Evolutionary conservation across 2,329 filamentous ascomycete genomes (phyloP).

Genomic region (Penicillium griseofulvum): DNA sequence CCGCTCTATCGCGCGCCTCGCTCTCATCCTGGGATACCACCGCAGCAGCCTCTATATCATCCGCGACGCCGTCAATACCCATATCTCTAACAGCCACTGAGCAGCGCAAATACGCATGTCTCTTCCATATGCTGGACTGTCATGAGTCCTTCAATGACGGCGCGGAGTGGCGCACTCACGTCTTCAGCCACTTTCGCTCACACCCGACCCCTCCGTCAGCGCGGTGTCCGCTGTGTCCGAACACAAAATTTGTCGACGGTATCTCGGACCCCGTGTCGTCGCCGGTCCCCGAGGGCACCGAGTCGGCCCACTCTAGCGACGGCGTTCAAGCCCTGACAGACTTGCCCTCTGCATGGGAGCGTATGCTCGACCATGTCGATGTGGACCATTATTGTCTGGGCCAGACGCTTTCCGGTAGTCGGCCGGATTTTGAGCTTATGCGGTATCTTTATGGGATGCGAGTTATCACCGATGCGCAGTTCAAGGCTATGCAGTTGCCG

Average conservation of each 20-base stretch:
- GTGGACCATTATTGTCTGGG: conserved; percentile 42
- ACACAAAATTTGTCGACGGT: conserved; percentile 19
- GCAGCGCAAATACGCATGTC: conserved; percentile 33
- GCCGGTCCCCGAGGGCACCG: not conserved
- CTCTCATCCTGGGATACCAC: conserved; percentile 27
- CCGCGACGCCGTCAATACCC: conserved; percentile 4
- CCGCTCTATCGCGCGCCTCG: conserved; percentile 14
- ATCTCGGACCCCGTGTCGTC: conserved; percentile 16
- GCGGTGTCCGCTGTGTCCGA: conserved; percentile 45
- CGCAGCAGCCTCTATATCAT: conserved; percentile 8
- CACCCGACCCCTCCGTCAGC: conserved; percentile 41
- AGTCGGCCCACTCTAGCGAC: not conserved
- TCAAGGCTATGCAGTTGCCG: conserved; percentile 44
- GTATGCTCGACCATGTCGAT: conserved; percentile 44
- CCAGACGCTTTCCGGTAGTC: conserved; percentile 40
- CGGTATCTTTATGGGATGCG: conserved; percentile 44
- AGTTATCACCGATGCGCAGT: conserved; percentile 44
- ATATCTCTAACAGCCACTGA: not conserved
- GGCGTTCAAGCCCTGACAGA: not conserved
- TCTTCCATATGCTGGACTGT: conserved; percentile 49
- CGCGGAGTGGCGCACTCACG: conserved; percentile 44
- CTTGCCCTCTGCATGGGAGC: conserved; percentile 38
- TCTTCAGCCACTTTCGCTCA: conserved; percentile 46
- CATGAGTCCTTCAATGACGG: conserved; percentile 39
- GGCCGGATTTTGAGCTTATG: conserved; percentile 47